Conservation (phyloP, 2,329 filamentous ascomycete genomes). For the Claviceps arundinis region DNA sequence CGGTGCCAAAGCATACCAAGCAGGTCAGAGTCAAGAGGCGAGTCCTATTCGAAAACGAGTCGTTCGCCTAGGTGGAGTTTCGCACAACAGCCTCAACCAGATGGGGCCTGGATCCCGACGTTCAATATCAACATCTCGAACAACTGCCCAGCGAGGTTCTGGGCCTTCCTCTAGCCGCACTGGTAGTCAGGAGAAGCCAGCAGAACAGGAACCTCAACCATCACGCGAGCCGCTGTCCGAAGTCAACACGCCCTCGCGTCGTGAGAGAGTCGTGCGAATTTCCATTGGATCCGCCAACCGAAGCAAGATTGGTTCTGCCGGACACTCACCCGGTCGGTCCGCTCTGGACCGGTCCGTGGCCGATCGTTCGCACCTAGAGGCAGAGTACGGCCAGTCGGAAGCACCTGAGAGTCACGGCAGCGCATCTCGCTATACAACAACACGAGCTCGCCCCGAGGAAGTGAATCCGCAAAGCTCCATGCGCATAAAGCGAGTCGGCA, state of each 20-base stretch:
- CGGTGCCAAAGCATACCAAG: constrained; percentile 2
- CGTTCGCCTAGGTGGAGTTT: constrained; percentile 40
- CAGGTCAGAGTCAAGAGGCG: constrained; percentile 27
- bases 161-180: constrained; percentile 23
- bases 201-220: constrained; percentile 23
- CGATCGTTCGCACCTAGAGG: constrained; percentile 24
- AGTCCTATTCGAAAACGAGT: constrained; percentile 44
- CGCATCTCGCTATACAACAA: constrained; percentile 38
- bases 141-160: constrained; percentile 14
- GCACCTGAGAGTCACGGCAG: constrained; percentile 40
- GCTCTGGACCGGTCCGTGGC: constrained; percentile 19
- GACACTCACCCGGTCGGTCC: constrained; percentile 23
- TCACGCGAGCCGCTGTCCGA: constrained; percentile 24
- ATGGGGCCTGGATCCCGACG: constrained; percentile 29
- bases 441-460: constrained; percentile 43
- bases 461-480: constrained; percentile 61
- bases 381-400: constrained; percentile 33
- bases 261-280: constrained; percentile 41
- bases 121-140: constrained; percentile 36
- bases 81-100: constrained; percentile 30
- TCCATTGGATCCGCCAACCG: constrained; percentile 33
- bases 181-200: constrained; percentile 26
- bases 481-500: constrained; percentile 64
- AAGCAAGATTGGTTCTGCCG: constrained; percentile 23
- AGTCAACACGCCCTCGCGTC: constrained; percentile 41